phyloP scores from a whole-genome alignment of 805 yeast species.

The Candida ortonii region DNA sequence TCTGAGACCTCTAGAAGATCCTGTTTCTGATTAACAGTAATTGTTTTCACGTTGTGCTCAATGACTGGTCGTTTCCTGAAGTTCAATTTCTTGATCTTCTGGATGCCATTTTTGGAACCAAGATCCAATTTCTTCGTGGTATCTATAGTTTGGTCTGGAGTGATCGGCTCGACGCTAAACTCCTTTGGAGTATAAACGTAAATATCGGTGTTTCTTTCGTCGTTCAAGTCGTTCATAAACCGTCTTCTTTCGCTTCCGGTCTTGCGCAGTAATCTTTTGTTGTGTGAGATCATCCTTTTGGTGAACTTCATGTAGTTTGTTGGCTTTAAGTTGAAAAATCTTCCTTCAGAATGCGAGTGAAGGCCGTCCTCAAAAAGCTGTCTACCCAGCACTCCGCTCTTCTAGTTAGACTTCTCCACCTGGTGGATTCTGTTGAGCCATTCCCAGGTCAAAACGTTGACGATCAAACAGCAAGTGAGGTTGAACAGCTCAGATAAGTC shows the following conservation, averaged over 20 bases:
- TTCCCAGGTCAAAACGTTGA: conserved; percentile 80
- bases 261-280: background rate
- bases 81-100: conserved; percentile 1
- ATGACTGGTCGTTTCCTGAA: conserved; percentile 9
- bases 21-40: too few relatives aligned
- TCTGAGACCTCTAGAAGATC: too few relatives aligned
- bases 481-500: conserved; percentile 72
- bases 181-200: conserved; percentile 43
- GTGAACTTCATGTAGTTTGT: conserved; percentile 5
- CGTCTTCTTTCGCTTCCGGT: conserved; percentile 1
- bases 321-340: conserved; percentile 14
- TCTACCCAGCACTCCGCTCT: conserved; percentile 72
- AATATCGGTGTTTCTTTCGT: conserved; percentile 37
- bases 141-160: too few relatives aligned
- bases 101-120: background rate
- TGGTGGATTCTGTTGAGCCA: conserved; percentile 70
- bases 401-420: conserved; percentile 57
- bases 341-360: conserved; percentile 2
- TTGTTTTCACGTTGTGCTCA: conserved; percentile 12
- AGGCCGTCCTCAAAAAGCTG: conserved; percentile 66
- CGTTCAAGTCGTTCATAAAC: too few relatives aligned
- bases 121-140: background rate
- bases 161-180: conserved; percentile 35
- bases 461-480: conserved; percentile 64
- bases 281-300: conserved; percentile 2